Percentiles rank a stretch among this genome's conserved stretches.
These are phyloP conservation scores for Musa troglodytarum DNA, from an alignment of 176 grass and related monocot species.

Conservation along the genomic window DNA sequence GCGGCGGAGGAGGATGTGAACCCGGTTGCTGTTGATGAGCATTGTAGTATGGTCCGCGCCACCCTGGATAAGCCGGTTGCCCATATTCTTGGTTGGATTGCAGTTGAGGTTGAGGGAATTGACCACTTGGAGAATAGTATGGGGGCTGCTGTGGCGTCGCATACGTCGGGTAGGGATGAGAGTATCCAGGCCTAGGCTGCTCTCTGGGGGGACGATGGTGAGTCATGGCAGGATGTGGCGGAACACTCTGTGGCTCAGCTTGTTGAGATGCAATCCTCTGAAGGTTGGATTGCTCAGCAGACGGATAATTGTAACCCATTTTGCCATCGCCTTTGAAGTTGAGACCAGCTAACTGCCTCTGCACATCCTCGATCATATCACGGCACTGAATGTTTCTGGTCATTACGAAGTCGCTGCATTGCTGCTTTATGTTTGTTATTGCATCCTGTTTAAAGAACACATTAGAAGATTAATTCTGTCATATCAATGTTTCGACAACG, in stretches of 20 bases:
- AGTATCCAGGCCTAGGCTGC: slow-evolving; percentile 28
- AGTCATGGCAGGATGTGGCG: slow-evolving; percentile 40
- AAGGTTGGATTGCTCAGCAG: slow-evolving; percentile 25
- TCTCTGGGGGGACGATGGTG: slow-evolving; percentile 36
- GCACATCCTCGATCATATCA: slow-evolving; percentile 95
- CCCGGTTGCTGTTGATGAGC: slow-evolving; percentile 35
- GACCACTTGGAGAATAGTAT: slow-evolving; percentile 42
- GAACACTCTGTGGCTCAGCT: slow-evolving; percentile 36
- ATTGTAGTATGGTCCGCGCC: slow-evolving; percentile 82
- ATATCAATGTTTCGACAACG: not conserved
- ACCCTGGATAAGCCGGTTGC: slow-evolving; percentile 86
- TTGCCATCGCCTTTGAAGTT: slow-evolving; percentile 48
- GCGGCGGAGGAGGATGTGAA: slow-evolving; percentile 45
- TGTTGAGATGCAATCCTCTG: slow-evolving; percentile 44
- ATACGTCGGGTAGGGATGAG: slow-evolving; percentile 27
- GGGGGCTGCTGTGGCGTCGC: slow-evolving; percentile 33
- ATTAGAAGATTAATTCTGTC: slow-evolving; percentile 8
- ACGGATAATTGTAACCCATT: slow-evolving; percentile 28
- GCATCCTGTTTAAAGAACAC: slow-evolving; percentile 55
- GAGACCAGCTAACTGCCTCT: slow-evolving; percentile 80
- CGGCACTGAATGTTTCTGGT: slow-evolving; percentile 93
- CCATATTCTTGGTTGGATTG: slow-evolving; percentile 50
- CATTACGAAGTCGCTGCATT: slow-evolving; percentile 87
- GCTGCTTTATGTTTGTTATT: slow-evolving; percentile 83
- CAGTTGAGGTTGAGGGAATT: slow-evolving; percentile 23